Evolutionary conservation across 1,284 basidiomycete species (phyloP), one percentile per base, ranked within the genome.

Genomic region (Cutaneotrichosporon arboriforme): DNA sequence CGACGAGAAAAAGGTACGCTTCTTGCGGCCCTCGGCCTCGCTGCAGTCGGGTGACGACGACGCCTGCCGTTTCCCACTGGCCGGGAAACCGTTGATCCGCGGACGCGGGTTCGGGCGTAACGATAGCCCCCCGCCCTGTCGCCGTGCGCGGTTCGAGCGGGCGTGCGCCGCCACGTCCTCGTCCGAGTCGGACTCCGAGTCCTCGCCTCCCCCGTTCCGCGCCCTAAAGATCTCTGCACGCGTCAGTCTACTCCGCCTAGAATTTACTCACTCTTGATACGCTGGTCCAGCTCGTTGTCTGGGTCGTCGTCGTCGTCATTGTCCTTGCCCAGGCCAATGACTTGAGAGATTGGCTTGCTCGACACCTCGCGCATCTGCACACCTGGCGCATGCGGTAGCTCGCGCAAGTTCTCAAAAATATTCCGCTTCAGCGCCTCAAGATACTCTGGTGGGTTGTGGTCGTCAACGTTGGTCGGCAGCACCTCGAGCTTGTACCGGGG

Each of bases 401-500:
- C 81, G 18, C 85, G 81, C 8, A 97, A 76, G 54, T 91, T 87
- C 59, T 88, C 83, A 44, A 96, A 77, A 7, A 90, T 87, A 22
- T 80, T 82, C 15, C 79, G 77, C 60, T 85, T 83, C 48, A 96
- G 84, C 56, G 81, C 81, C 55, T 96, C 86, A 18, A 98, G 76
- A 44, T 89, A 90, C 64, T 92, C 86, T 61, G 83, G 83, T 51
- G 87, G 76, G 71, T 98, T 98, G 67, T 89, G 77, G 70, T 98
- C 91, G 58, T 96, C 92, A 85, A 96, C 90, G 68, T 97, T 97
- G 61, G 87, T 97, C 55, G 81, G 81, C 10, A 85, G 81, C 3
- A 98, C 93, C 66, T 97, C 91, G 26, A 98, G 80, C 62, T 93
- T 83, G 76, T 94, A 98, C 54, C 92, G 81, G 13, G 96, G 96